A percentile compares a stretch with the other conserved stretches of the same genome.
Conservation (phyloP, 208 protist genomes). For the Tritrichomonas foetus region DNA sequence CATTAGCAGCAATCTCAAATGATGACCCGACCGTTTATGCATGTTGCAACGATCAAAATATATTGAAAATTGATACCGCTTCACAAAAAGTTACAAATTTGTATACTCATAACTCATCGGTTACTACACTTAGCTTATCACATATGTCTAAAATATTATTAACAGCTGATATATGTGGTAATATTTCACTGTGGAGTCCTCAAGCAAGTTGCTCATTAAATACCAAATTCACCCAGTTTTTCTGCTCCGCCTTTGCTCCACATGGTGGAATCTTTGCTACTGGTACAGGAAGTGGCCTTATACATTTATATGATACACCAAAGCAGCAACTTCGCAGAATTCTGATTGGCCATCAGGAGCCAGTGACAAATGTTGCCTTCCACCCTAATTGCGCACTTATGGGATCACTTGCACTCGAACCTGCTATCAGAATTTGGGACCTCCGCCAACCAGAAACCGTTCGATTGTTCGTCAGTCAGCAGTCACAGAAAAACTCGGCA, state of each 20-base stretch:
- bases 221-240: background rate
- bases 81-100: too few relatives aligned
- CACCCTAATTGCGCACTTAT: constrained; percentile 11
- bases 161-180: background rate
- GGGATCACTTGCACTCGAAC: background rate
- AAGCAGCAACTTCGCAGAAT: background rate
- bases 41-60: too few relatives aligned
- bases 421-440: background rate
- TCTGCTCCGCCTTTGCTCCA: background rate
- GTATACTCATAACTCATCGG: background rate
- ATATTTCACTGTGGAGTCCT: background rate
- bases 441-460: background rate
- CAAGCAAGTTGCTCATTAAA: too few relatives aligned
- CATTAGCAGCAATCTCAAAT: too few relatives aligned
- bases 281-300: background rate
- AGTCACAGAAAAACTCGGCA: background rate
- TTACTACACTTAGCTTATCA: background rate
- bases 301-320: background rate
- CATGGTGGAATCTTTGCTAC: background rate
- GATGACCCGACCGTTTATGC: too few relatives aligned
- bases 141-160: background rate
- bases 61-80: too few relatives aligned
- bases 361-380: background rate
- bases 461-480: background rate
- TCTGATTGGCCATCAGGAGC: background rate